Evolutionary conservation across 345 rosid genomes (phyloP), one percentile per base, ranked within the genome.

Genomic region (Rubroshorea leprosula): DNA sequence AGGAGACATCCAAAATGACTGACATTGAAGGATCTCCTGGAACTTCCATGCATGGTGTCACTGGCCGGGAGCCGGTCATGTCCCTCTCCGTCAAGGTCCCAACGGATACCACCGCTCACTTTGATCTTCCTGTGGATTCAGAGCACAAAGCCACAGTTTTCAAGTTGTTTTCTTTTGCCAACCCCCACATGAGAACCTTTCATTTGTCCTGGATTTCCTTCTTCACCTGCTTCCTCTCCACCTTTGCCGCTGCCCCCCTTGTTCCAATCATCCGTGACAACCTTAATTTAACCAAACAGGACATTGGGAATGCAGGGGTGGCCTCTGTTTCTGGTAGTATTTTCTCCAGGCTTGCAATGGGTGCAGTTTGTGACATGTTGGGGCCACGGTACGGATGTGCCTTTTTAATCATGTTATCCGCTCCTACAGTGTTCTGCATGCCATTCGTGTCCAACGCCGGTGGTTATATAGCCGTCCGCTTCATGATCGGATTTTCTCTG

Each of bases 171-270:
- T 91, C 98, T 3, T 68, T 85, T 0, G 91, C 80, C 7, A 79
- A 83, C 25, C 98, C 98, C 29, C 95, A 87, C 73, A 87, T 87
- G 98, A 72, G 92, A 67, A 87, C 95, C 6, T 87, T 91, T 50
- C 98, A 85, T 66, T 80, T 91, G 25, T 85, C 98, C 5, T 87
- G 96, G 98, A 80, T 85, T 63, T 91, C 98, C 49, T 91, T 91
- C 73, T 87, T 78, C 80, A 80, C 86, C 50, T 87, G 95, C 72
- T 87, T 87, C 63, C 73, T 87, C 46, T 91, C 98, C 51, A 91
- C 96, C 0, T 87, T 91, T 8, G 98, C 98, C 0, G 97, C 96
- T 0, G 91, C 96, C 13, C 98, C 98, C 3, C 94, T 85, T 4
- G 88, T 87, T 49, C 96, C 96, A 12, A 83, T 87, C 62, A 91